phyloP scores from a whole-genome alignment of 1,284 basidiomycete species.

The Leucoagaricus sp. region DNA sequence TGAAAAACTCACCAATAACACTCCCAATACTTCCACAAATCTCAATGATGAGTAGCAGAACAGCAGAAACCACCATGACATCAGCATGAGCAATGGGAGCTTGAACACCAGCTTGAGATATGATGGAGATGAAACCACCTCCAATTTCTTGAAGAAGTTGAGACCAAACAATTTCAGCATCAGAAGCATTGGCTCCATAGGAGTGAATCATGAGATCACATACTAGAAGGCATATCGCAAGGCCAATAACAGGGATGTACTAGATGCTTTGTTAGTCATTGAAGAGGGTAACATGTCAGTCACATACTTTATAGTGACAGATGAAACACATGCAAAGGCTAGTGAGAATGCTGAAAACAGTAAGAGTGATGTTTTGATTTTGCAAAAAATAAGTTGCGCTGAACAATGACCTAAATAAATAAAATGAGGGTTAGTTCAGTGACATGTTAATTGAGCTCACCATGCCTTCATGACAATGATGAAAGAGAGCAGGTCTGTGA shows the following conservation, averaged over 20 bases:
- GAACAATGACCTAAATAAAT: slow-evolving; percentile 43
- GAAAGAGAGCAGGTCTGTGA: slow-evolving; percentile 62
- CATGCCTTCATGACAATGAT: slow-evolving; percentile 62
- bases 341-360: slow-evolving; percentile 63
- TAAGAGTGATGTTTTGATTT: slow-evolving; percentile 61
- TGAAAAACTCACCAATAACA: slow-evolving; percentile 54
- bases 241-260: slow-evolving; percentile 65
- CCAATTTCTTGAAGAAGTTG: slow-evolving; percentile 80
- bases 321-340: slow-evolving; percentile 57
- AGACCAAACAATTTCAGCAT: slow-evolving; percentile 64
- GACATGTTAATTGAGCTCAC: slow-evolving; percentile 34
- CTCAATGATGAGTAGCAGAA: slow-evolving; percentile 80
- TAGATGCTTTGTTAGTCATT: slow-evolving; percentile 25
- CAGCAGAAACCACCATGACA: slow-evolving; percentile 80
- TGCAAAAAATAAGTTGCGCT: slow-evolving; percentile 57
- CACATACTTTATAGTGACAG: slow-evolving; percentile 51
- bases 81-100: slow-evolving; percentile 76
- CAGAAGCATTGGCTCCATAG: slow-evolving; percentile 59
- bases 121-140: slow-evolving; percentile 74
- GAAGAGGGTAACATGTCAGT: not conserved
- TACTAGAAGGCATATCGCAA: slow-evolving; percentile 68
- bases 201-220: slow-evolving; percentile 78
- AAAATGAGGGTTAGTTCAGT: not conserved
- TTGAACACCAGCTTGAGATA: slow-evolving; percentile 77
- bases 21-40: slow-evolving; percentile 76